phyloP scores from a whole-genome alignment of 495 filamentous ascomycete species.

The Trichoderma reesei region DNA sequence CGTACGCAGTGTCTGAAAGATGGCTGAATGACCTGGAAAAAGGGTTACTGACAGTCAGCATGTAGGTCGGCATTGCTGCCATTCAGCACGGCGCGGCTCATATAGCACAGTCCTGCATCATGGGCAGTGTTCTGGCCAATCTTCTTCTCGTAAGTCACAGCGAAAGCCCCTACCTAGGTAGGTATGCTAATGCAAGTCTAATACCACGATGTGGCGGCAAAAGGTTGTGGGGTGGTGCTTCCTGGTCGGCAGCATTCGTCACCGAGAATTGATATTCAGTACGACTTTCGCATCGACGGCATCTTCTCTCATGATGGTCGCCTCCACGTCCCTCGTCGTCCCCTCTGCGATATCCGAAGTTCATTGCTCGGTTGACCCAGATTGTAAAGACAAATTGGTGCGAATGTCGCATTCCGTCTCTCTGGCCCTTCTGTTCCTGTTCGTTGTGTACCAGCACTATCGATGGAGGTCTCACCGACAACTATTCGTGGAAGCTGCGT shows the following conservation, averaged over 20 bases:
- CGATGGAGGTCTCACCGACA: background rate
- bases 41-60: background rate
- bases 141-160: background rate
- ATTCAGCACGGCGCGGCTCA: background rate
- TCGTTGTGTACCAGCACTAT: background rate
- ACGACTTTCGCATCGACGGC: background rate
- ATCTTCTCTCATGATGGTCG: background rate
- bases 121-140: background rate
- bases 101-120: background rate
- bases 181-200: background rate
- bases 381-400: background rate
- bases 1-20: background rate
- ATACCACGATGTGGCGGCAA: background rate
- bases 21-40: background rate
- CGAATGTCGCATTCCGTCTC: background rate
- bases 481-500: background rate
- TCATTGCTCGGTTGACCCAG: background rate
- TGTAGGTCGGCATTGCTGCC: background rate
- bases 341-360: background rate
- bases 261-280: background rate
- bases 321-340: background rate
- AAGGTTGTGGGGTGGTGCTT: background rate
- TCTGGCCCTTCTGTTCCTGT: background rate
- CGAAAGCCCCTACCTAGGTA: background rate
- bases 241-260: background rate